Evolutionary conservation across 2,329 filamentous ascomycete species (phyloP), one percentile per base, ranked within the genome.

Genomic region (Fusarium brachygibbosum): DNA sequence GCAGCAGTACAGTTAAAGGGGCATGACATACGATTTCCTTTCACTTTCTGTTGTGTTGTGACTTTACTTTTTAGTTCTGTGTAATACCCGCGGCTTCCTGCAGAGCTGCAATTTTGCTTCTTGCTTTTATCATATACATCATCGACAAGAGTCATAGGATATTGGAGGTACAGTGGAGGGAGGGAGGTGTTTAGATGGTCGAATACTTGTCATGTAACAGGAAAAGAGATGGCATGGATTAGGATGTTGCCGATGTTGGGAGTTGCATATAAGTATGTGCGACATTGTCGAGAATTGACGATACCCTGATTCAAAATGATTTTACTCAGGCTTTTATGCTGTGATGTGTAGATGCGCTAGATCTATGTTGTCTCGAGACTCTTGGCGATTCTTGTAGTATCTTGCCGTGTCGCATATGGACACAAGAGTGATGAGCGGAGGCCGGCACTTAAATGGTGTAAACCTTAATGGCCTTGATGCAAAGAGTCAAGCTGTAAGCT

Each of bases 31-130:
- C 37, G 49, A 63, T 58, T 40, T 57, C 59, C 58, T 56, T 58
- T 58, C 28, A 41, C 40, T 56, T 60, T 59, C 49, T 65, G 67
- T 62, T 63, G 56, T 71, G 56, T 63, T 58, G 67, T 51, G 49
- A 58, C 60, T 63, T 65, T 67, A 54, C 58, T 55, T 59, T 65
- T 59, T 69, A 69, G 61, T 69, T 65, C 70, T 74, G 55, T 72
- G 66, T 74, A 74, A 74, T 74, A 74, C 72, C 72, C 72, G 69
- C 72, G 59, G 70, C 63, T 63, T 58, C 59, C 58, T 53, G 37
- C 40, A 70, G 54, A 61, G 63, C 51, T 44, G 67, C 68, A 70
- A 68, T 68, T 70, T 60, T 70, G 67, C 67, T 70, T 70, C 57
- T 55, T 57, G 67, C 45, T 55, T 70, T 69, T 63, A 70, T 67